A percentile compares a stretch with the other conserved stretches of the same genome.
phyloP scores from a whole-genome alignment of 2,329 filamentous ascomycete species.

The Penicillium fuscoglaucum region DNA sequence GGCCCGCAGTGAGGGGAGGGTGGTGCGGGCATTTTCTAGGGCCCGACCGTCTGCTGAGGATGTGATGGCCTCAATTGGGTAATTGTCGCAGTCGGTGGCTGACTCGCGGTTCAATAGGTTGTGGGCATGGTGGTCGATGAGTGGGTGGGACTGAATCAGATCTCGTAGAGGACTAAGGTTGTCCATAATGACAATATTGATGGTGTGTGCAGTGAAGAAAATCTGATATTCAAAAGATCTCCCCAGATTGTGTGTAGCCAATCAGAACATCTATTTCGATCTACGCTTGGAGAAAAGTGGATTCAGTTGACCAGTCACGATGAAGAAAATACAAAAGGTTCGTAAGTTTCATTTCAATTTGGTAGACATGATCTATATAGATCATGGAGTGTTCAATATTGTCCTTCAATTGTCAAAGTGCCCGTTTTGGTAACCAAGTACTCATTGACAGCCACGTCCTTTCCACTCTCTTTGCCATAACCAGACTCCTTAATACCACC shows the following conservation, averaged over 20 bases:
- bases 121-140: conserved; percentile 53
- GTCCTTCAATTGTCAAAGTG: conserved; percentile 60
- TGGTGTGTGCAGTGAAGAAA: background rate
- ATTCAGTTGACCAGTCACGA: background rate
- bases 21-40: conserved; percentile 60
- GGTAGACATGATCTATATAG: background rate
- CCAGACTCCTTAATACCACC: conserved; percentile 68
- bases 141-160: conserved; percentile 42
- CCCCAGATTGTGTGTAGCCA: background rate
- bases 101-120: conserved; percentile 41
- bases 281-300: background rate
- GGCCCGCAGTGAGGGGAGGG: conserved; percentile 69
- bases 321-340: background rate
- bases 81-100: conserved; percentile 35
- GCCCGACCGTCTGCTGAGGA: conserved; percentile 72
- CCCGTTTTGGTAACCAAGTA: conserved; percentile 66
- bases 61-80: conserved; percentile 62
- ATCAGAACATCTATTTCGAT: background rate
- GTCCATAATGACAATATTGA: conserved; percentile 21
- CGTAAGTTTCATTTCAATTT: background rate
- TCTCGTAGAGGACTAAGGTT: conserved; percentile 34
- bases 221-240: conserved; percentile 1
- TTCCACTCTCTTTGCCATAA: conserved; percentile 67
- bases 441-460: conserved; percentile 64
- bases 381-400: conserved; percentile 43